Percentiles rank a stretch among this genome's conserved stretches.
Conservation (phyloP, 345 rosid genomes). For the Eucalyptus regnans region DNA sequence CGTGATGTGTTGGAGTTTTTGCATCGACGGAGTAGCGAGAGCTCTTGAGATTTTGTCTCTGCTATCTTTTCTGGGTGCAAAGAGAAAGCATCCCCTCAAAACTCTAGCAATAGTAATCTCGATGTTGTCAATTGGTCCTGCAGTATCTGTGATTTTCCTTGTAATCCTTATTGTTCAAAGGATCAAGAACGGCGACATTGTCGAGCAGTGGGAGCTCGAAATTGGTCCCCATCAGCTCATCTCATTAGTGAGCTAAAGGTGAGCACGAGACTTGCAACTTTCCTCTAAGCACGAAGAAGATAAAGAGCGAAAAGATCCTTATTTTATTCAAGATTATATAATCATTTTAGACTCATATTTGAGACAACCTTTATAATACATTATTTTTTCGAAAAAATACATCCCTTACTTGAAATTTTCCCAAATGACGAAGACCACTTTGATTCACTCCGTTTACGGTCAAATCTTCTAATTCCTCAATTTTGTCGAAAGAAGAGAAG, state of each 20-base stretch:
- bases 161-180: constrained; percentile 10
- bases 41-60: constrained; percentile 33
- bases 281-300: not conserved
- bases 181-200: constrained; percentile 37
- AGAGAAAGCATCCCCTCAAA: constrained; percentile 4
- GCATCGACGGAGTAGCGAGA: constrained; percentile 29
- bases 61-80: constrained; percentile 26
- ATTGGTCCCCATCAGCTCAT: constrained; percentile 47
- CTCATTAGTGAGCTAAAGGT: not conserved
- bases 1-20: constrained; percentile 73
- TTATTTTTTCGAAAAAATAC: too few species aligned
- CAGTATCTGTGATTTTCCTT: not conserved
- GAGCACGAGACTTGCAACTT: not conserved
- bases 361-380: too few species aligned
- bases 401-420: not conserved
- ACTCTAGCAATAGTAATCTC: constrained; percentile 13
- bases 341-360: too few species aligned
- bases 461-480: not conserved
- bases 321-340: too few species aligned
- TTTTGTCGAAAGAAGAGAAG: not conserved
- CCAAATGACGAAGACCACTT: not conserved
- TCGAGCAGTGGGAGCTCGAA: constrained; percentile 60
- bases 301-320: not conserved
- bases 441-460: not conserved
- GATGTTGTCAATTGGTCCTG: constrained; percentile 1